Evolutionary conservation across 1,284 basidiomycete genomes (phyloP), one percentile per base, ranked within the genome.

Genomic region (Ceratobasidium papillatum): DNA sequence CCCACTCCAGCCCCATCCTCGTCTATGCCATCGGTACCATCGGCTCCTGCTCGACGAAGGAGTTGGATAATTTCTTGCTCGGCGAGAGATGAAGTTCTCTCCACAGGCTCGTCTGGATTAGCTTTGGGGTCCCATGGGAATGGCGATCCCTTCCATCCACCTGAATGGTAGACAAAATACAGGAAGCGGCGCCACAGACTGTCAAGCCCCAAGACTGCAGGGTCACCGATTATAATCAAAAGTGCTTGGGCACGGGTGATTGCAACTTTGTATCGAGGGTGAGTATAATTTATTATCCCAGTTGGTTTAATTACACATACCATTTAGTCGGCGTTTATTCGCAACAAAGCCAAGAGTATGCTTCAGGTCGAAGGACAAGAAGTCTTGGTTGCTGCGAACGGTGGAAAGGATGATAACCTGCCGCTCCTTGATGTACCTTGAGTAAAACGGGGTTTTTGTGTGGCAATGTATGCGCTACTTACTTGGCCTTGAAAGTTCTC

Each of bases 401-500:
- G 89, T 90, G 0, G 89, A 90, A n/a, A 91, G 85, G 77, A 91
- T 89, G 65, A 85, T 83, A 11, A 83, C 81, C 32, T 80, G 83
- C 12, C 89, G 87, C 82, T 91, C 90, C 88, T 83, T 47, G 1
- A 30, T 14, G 3, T 14, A 7, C 32, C 14, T 3, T 58, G 14
- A 32, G 27, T 14, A 19, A 27, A 9, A 34, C 8, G 12, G 8
- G 8, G 27, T 25, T n/a, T 17, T 45, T 54, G 32, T n/a, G 17
- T 11, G 1, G 4, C 11, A 25, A 19, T 34, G 34, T 58, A 58
- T 17, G 47, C 22, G 25, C 38, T 34, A 77, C 84, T 25, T 30
- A 88, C 87, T 80, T 89, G 87, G 19, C 88, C 88, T 80, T 90
- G 89, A 80, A 88, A 89, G 74, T 89, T 87, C 77, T 90, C 89